phyloP scores from a whole-genome alignment of 176 grass and related monocot genomes.

The Secale cereale region DNA sequence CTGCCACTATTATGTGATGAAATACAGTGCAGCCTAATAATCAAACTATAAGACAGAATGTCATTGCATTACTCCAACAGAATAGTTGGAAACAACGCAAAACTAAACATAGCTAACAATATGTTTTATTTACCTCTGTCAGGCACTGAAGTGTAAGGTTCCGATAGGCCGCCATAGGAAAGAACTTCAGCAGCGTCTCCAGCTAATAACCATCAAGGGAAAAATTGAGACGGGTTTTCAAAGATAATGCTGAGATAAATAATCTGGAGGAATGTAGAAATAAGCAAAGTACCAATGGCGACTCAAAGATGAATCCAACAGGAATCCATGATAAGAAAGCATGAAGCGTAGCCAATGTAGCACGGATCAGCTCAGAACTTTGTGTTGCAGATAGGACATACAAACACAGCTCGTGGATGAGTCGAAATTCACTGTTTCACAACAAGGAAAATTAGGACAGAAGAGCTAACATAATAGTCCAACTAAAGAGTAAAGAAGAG shows the following conservation, averaged over 20 bases:
- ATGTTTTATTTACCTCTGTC: conserved; percentile 65
- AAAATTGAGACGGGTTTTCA: conserved; percentile 16
- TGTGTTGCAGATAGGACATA: conserved; percentile 97
- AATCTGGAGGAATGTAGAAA: conserved; percentile 8
- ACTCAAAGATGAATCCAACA: conserved; percentile 97
- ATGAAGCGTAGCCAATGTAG: conserved; percentile 96
- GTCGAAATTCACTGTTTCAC: conserved; percentile 81
- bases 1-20: neutral
- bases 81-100: neutral
- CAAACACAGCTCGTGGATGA: conserved; percentile 98
- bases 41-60: neutral
- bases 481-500: neutral
- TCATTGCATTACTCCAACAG: neutral
- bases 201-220: conserved; percentile 53
- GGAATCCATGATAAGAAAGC: conserved; percentile 99
- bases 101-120: neutral
- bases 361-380: conserved; percentile 85
- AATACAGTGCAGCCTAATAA: neutral
- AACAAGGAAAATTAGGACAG: conserved; percentile 19
- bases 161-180: conserved; percentile 79
- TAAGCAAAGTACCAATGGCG: conserved; percentile 62
- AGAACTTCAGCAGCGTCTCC: conserved; percentile 94
- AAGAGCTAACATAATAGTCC: neutral
- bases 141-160: conserved; percentile 99
- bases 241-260: neutral